Percentiles rank a stretch among this genome's conserved stretches.
These are phyloP conservation scores for Verticillium isaacii DNA, from an alignment of 2,329 filamentous ascomycete genomes.

Conservation along the genomic window DNA sequence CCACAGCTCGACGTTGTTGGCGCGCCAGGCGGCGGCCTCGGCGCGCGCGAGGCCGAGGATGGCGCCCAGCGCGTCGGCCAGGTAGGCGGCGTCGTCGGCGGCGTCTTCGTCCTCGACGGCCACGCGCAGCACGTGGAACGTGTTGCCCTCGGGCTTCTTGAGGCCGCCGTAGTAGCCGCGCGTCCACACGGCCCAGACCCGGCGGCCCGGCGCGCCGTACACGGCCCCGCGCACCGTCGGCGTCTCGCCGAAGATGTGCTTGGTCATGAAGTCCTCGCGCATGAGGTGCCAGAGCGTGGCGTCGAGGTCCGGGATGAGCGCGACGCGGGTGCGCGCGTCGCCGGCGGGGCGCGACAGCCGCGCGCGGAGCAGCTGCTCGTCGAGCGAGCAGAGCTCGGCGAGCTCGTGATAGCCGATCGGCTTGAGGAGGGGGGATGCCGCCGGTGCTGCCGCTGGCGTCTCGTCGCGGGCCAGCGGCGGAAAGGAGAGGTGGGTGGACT, in stretches of 20 bases:
- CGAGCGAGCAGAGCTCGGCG: constrained; percentile 53
- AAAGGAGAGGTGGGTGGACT: constrained; percentile 68
- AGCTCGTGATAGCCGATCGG: constrained; percentile 58
- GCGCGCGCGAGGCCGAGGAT: constrained; percentile 63
- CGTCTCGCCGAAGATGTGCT: constrained; percentile 50
- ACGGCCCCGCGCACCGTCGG: constrained; percentile 68
- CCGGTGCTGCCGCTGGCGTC: constrained; percentile 7
- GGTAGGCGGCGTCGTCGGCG: constrained; percentile 28
- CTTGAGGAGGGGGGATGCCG: constrained; percentile 20
- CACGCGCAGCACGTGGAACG: constrained; percentile 63
- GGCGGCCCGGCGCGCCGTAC: constrained; percentile 43
- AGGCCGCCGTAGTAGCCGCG: constrained; percentile 58
- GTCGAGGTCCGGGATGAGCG: constrained; percentile 63
- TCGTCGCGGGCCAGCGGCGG: constrained; percentile 24
- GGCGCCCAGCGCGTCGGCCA: constrained; percentile 51
- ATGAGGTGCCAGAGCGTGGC: constrained; percentile 73
- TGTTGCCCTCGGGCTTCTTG: constrained; percentile 54
- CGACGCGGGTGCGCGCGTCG: constrained; percentile 49
- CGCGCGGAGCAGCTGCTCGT: constrained; percentile 57
- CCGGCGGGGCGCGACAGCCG: constrained; percentile 36
- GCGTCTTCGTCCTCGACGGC: constrained; percentile 55
- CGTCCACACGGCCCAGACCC: constrained; percentile 73
- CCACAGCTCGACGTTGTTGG: constrained; percentile 74
- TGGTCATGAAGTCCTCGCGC: constrained; percentile 73
- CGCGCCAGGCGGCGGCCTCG: constrained; percentile 68